Base-by-base conservation (phyloP, 805 yeast genomes). In the Kazachstania kunashirensis region DNA sequence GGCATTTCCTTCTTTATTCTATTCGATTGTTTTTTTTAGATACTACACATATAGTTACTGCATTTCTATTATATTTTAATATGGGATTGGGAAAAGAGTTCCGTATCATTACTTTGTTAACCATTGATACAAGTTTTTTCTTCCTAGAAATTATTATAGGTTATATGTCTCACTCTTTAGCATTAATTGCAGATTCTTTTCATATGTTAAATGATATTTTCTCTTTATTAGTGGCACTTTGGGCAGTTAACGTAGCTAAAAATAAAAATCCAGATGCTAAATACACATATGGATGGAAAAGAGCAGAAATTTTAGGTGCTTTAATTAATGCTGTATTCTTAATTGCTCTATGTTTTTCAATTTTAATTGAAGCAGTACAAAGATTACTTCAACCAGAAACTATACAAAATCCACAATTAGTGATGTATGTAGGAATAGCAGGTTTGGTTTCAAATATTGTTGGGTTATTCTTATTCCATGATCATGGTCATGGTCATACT, bases 201-300 rank as follows among this genome's bases (percentile, higher is more conserved):
- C 98, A 89, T 60, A 92, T 92, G 97, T 68, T 89, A 46, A 89
- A 92, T 63, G 98, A 89, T 62, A 84, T 89, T 38, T 77, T 89
- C 41, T 85, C 96, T 1, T 67, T 89, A 24, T 46, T 88, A 14
- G 86, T 89, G 34, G 98, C 98, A 0, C 66, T 88, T 23, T 89
- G 96, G 96, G 98, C 98, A 0, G 97, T 92, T 16, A 74, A 74
- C 43, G 95, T 86, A 10, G 86, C 96, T 36, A 81, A 81, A 49
- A 75, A 75, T 26, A 73, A 77, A 50, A 75, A 77, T 20, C 92
- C 95, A 1, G 92, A 85, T 56, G 79, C 92, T 3, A 79, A 78
- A 40, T 89, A 84, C 63, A 92, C 97, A 2, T 89, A 92, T 52
- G 98, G 98, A n/a, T 85, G 96, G 95, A 94, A 89, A 59, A 71